phyloP scores from a whole-genome alignment of 805 yeast genomes.

The Myxozyma kluyveri region DNA sequence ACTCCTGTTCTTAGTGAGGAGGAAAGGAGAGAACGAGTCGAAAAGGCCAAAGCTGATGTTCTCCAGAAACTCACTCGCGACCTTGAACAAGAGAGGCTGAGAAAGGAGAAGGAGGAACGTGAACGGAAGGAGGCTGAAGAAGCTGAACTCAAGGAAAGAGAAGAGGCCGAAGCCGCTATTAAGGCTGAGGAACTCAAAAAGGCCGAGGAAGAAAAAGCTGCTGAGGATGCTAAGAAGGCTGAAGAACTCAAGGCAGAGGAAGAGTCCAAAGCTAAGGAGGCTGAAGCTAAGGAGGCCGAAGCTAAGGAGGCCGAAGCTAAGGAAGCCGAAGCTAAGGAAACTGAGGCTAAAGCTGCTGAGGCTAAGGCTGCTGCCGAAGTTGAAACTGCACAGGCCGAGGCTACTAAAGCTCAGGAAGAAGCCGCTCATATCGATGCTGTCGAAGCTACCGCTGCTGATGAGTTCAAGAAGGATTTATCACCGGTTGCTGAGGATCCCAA shows the following conservation, averaged over 20 bases:
- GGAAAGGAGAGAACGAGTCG: conserved; percentile 27
- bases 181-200: conserved; percentile 18
- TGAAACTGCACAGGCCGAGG: conserved; percentile 18
- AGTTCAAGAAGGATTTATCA: neutral
- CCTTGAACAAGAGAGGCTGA: conserved; percentile 6
- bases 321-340: conserved; percentile 25
- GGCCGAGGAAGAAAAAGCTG: conserved; percentile 22
- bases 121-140: conserved; percentile 14
- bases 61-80: conserved; percentile 15
- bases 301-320: conserved; percentile 5
- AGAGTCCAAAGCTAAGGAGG: conserved; percentile 7
- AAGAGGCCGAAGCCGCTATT: conserved; percentile 9
- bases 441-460: neutral
- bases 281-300: neutral
- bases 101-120: conserved; percentile 20
- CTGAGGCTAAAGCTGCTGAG: conserved; percentile 12
- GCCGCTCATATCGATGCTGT: conserved; percentile 9
- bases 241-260: conserved; percentile 29
- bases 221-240: conserved; percentile 10
- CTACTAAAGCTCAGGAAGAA: conserved; percentile 5
- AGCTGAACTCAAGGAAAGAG: conserved; percentile 15
- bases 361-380: conserved; percentile 18
- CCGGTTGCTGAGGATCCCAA: conserved; percentile 5
- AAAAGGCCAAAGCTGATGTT: conserved; percentile 22
- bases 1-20: conserved; percentile 28